Evolutionary conservation across 495 filamentous ascomycete genomes (phyloP).

Genomic region (Evernia prunastri): DNA sequence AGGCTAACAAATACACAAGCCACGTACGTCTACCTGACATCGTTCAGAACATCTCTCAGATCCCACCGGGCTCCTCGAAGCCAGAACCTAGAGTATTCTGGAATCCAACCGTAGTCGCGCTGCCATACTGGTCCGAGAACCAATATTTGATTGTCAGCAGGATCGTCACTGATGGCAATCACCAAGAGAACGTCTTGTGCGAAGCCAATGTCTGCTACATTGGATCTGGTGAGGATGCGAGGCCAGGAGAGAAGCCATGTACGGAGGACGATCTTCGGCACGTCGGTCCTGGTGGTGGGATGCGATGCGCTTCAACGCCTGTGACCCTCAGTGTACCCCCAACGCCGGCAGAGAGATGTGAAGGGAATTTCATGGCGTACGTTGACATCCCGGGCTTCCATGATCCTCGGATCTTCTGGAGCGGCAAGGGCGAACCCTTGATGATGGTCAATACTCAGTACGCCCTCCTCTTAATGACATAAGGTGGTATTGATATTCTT

Average conservation of each 20-base stretch:
- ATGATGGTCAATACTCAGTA: constrained; percentile 40
- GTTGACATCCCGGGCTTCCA: constrained; percentile 39
- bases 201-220: constrained; percentile 37
- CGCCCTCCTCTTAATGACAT: background rate
- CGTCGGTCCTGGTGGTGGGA: constrained; percentile 31
- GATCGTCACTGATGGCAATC: constrained; percentile 34
- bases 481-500: background rate
- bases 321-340: constrained; percentile 34
- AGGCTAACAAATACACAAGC: constrained; percentile 31
- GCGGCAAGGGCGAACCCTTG: constrained; percentile 36
- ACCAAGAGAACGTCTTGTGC: constrained; percentile 36
- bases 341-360: constrained; percentile 37
- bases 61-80: constrained; percentile 20
- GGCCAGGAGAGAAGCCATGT: constrained; percentile 30
- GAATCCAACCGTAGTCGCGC: constrained; percentile 38
- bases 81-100: constrained; percentile 32
- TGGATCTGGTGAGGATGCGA: constrained; percentile 12
- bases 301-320: constrained; percentile 32
- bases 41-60: constrained; percentile 35
- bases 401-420: constrained; percentile 39
- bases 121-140: constrained; percentile 37
- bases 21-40: constrained; percentile 32
- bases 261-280: constrained; percentile 30
- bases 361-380: constrained; percentile 29
- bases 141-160: constrained; percentile 36